These are phyloP conservation scores for Sphagnurus paluster DNA, from an alignment of 1,284 basidiomycete species.

Conservation along the genomic window DNA sequence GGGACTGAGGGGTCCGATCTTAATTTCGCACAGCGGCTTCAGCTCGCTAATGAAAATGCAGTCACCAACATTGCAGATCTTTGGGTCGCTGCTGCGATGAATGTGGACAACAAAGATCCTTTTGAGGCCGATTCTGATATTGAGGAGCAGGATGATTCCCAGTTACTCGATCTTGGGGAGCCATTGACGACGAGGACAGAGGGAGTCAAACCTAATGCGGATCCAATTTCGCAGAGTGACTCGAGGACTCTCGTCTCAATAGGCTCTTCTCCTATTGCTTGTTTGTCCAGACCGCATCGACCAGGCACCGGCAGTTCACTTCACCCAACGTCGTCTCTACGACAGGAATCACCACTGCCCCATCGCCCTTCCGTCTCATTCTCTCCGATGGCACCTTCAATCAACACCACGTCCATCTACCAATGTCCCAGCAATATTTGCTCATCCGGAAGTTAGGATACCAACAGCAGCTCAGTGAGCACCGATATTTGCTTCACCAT, in stretches of 20 bases:
- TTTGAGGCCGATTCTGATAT: constrained; percentile 59
- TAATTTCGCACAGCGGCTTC: constrained; percentile 87
- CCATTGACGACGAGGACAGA: constrained; percentile 32
- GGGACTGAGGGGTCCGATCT: constrained; percentile 50
- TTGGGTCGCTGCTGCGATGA: constrained; percentile 93
- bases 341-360: constrained; percentile 31
- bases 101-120: constrained; percentile 81
- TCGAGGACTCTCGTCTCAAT: constrained; percentile 22
- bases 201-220: constrained; percentile 26
- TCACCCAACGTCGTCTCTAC: constrained; percentile 28
- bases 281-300: constrained; percentile 25
- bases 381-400: constrained; percentile 33
- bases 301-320: constrained; percentile 15
- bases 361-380: constrained; percentile 32
- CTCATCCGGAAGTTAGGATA: constrained; percentile 74
- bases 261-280: constrained; percentile 9
- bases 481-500: constrained; percentile 47
- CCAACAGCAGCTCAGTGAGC: constrained; percentile 68
- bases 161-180: constrained; percentile 26
- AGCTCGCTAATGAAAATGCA: constrained; percentile 90
- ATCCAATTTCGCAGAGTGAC: constrained; percentile 17
- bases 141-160: constrained; percentile 34
- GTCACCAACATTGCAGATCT: constrained; percentile 89
- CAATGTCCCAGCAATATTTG: constrained; percentile 71
- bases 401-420: constrained; percentile 54